A percentile compares a stretch with the other conserved stretches of the same genome.
Evolutionary conservation across 2,329 filamentous ascomycete genomes (phyloP).

Genomic region (Ceratocystis albifundus): DNA sequence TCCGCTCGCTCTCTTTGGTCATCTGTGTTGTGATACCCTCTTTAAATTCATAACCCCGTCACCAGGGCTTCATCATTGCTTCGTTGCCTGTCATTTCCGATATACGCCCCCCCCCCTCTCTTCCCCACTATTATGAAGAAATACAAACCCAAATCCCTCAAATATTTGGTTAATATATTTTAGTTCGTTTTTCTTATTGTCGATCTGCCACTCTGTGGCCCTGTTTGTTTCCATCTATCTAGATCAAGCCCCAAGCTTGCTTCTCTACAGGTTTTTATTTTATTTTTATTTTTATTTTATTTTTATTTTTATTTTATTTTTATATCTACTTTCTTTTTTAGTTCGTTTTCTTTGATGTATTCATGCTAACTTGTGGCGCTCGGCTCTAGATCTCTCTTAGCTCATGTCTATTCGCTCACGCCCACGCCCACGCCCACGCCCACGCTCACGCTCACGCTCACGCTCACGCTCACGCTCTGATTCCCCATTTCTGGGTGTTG

Average conservation of each 20-base stretch:
- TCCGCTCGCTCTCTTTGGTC: too few species aligned
- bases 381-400: not conserved
- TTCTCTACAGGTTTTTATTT: not conserved
- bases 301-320: too few species aligned
- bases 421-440: too few species aligned
- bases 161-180: not conserved
- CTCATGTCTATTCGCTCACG: too few species aligned
- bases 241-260: not conserved
- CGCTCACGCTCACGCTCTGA: not conserved
- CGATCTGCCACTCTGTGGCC: slow-evolving; percentile 4
- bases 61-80: not conserved
- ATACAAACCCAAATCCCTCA: not conserved
- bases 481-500: not conserved
- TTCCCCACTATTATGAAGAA: too few species aligned
- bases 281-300: not conserved
- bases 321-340: not conserved
- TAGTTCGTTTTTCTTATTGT: not conserved
- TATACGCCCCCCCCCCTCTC: not conserved
- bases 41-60: not conserved
- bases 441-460: not conserved
- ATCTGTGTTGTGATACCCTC: not conserved
- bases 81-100: not conserved
- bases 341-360: not conserved
- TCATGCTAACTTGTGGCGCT: not conserved
- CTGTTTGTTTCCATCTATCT: not conserved